Base-by-base conservation (phyloP, 2,329 filamentous ascomycete species). In the Botrytis cinerea region DNA sequence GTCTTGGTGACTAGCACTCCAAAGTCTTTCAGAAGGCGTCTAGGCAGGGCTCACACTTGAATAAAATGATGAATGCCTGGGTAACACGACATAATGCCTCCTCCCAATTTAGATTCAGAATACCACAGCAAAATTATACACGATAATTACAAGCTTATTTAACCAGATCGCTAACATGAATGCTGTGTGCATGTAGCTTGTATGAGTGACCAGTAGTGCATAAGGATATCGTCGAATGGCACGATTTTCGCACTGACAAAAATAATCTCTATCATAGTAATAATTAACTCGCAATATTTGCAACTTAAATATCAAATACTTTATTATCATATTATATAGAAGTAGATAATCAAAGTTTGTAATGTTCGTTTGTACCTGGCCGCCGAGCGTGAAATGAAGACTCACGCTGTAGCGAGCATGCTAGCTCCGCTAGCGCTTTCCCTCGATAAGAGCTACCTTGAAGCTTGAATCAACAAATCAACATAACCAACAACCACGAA, bases 371-470 rank as follows among this genome's bases (percentile, higher is more conserved):
- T 63, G 25, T 63, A 5, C 38, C 25, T 63, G 38, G 16, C 4
- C 51, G 51, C 16, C n/a, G 51, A 57, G 51, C 51, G n/a, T 45
- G 6, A 43, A 43, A 25, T n/a, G 43, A 54, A 40, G n/a, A 67
- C 61, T 72, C 62, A 72, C 40, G 48, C n/a, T 67, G 43, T 68
- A 60, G 71, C 71, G 71, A 69, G n/a, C 28, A 72, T 28, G 40
- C 57, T 63, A 63, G 59, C 32, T 35, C 54, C 62, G 46, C 51
- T 72, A 72, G 71, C 62, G 71, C 71, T 51, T 72, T 72, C 71
- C 62, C 57, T 72, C 71, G 71, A 72, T 72, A 72, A 72, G 71
- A 72, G 71, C 71, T 72, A 71, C 71, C 71, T 67, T 45, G 68
- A 64, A 69, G 71, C 71, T 72, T 68, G 71, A 72, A 72, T 72